Base-by-base conservation (phyloP, 2,329 filamentous ascomycete species). In the Neofusicoccum cordaticola region DNA sequence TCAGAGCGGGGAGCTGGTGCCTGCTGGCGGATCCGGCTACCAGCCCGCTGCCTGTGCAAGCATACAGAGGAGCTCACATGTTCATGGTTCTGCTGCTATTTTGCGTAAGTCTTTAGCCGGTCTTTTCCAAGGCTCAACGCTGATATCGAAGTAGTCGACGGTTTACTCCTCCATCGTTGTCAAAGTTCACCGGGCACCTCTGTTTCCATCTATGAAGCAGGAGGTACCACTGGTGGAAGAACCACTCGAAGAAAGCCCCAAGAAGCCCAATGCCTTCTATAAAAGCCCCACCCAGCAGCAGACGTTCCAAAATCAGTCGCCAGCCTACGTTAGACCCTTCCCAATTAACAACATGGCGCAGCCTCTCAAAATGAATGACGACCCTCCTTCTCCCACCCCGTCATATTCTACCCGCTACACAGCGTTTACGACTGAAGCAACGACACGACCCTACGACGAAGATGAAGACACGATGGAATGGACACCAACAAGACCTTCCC, bases 391-490 rank as follows among this genome's bases (percentile, higher is more conserved):
- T 2, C 75, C 75, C 11, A 75, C 74, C 4, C 66, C 69, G 22
- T 67, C 68, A 0, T 69, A 66, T 64, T 71, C 69, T 11, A 74
- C 73, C 1, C 71, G 71, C 7, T 44, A 66, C 45, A 60, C 64
- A 37, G 57, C 39, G 22, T 47, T 56, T 27, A 63, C 44, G 13
- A 63, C 31, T 64, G 60, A 66, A 58, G 56, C 63, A 11, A 61
- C 63, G 52, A 65, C 63, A 27, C 44, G 47, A 13, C 53, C 34
- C 35, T 66, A 68, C 17, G 45, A 66, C 34, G 70, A 70, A 1
- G 70, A 74, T 64, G 79, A 79, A 1, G 85, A 89, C 44, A 84
- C 84, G 63, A 93, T 93, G 90, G 90, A 93, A 71, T 92, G 90
- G 87, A 85, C 87, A 2, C 88, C 88, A 0, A 86, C 86, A 0